Base-by-base conservation (phyloP, 345 rosid species). In the Salix koriyanagi region DNA sequence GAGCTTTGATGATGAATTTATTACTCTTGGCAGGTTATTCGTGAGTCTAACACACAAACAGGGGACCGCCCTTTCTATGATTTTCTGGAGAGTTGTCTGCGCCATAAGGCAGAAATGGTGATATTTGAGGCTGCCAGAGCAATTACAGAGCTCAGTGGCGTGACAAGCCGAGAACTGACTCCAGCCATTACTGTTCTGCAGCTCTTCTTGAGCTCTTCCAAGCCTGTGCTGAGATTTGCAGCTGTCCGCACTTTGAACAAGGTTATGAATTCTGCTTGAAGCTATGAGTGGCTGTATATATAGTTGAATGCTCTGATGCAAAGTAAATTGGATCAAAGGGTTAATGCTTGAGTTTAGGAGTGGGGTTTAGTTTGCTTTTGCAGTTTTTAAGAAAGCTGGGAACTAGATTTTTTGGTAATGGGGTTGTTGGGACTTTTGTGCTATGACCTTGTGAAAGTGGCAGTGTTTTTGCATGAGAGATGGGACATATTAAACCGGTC, bases 81-180 rank as follows among this genome's bases (percentile, higher is more conserved):
- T 67, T 95, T 89, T 87, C 89, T 95, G 79, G 99, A 95, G 88
- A 86, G 96, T 79, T 93, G 99, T 83, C 88, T 95, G 75, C 97
- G 98, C 82, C 97, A 95, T 71, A 95, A 93, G 84, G 93, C 98
- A 54, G 99, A 95, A 89, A 93, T 93, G 98, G 99, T 93, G 76
- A 91, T 93, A 77, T 91, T 95, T 84, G 99, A 93, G 89, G 97
- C 98, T 79, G 99, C 99, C 76, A 91, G 98, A 84, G 98, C 99
- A n/a, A 95, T 95, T 78, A 95, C 99, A 4, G 99, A 90, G 90
- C 97, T 95, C 78, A 89, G 84, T 87, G 97, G 94, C 52, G 98
- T 93, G 78, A 89, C 98, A 76, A 92, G 86, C 89, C 86, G 93
- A 76, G 99, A 95, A 86, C 72, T 95, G 86, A 93, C 98, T 73